phyloP scores from a whole-genome alignment of 345 rosid genomes.

The Kernera saxatilis region DNA sequence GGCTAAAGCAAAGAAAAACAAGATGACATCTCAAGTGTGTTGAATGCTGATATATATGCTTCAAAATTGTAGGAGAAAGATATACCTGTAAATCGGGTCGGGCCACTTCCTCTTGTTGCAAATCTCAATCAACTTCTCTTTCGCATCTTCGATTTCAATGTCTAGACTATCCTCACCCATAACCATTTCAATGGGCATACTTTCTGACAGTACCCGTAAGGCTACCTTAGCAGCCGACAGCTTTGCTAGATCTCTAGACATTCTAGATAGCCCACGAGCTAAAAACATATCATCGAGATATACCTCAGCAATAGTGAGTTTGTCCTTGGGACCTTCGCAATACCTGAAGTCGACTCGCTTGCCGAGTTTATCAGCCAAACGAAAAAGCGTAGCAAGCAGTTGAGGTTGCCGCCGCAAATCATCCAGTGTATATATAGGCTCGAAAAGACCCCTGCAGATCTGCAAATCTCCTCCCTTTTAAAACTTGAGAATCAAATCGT shows the following conservation, averaged over 20 bases:
- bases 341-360: constrained; percentile 39
- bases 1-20: not conserved
- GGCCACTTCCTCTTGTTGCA: constrained; percentile 53
- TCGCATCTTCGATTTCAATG: constrained; percentile 43
- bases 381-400: constrained; percentile 41
- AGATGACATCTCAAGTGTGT: not conserved
- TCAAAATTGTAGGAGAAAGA: not conserved
- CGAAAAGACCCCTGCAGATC: constrained; percentile 54
- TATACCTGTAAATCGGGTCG: constrained; percentile 50
- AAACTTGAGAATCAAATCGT: too few relatives aligned
- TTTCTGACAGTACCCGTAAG: constrained; percentile 31
- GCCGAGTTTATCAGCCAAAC: constrained; percentile 51
- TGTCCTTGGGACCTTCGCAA: not conserved
- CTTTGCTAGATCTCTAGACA: constrained; percentile 44
- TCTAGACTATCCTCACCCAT: constrained; percentile 3
- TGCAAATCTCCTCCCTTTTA: constrained; percentile 18
- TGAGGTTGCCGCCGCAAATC: constrained; percentile 51
- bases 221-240: constrained; percentile 46
- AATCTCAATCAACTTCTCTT: constrained; percentile 46
- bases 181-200: not conserved
- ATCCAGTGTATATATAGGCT: constrained; percentile 49
- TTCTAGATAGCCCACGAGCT: constrained; percentile 36
- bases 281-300: constrained; percentile 43
- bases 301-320: constrained; percentile 36
- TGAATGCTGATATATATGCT: too few relatives aligned